Percentiles rank a stretch among this genome's conserved stretches.
Evolutionary conservation across 2,329 filamentous ascomycete genomes (phyloP).

Genomic region (Acrocalymma vagum): DNA sequence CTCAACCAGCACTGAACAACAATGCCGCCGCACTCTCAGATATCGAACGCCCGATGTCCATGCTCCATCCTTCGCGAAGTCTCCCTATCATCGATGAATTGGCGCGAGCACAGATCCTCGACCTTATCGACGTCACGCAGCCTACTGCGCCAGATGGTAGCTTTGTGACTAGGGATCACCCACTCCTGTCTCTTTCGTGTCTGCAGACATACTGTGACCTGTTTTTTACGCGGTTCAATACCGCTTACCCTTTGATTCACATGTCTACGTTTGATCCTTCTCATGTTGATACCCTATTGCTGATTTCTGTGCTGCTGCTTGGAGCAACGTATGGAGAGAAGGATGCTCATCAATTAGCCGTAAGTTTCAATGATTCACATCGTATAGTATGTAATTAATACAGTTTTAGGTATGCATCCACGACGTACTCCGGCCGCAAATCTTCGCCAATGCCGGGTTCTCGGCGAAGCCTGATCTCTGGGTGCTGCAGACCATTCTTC

Average conservation of each 20-base stretch:
- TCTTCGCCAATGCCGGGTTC: slow-evolving; percentile 67
- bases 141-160: slow-evolving; percentile 59
- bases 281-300: slow-evolving; percentile 60
- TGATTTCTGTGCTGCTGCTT: slow-evolving; percentile 65
- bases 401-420: slow-evolving; percentile 63
- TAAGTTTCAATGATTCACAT: slow-evolving; percentile 22
- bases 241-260: slow-evolving; percentile 67
- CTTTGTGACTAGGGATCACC: slow-evolving; percentile 58
- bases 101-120: slow-evolving; percentile 54
- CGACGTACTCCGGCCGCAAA: slow-evolving; percentile 65
- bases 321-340: slow-evolving; percentile 69
- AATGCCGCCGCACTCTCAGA: slow-evolving; percentile 9
- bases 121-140: slow-evolving; percentile 60
- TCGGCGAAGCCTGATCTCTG: slow-evolving; percentile 67
- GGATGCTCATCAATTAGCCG: slow-evolving; percentile 66
- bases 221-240: slow-evolving; percentile 69
- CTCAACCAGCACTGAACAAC: not conserved
- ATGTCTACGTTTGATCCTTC: slow-evolving; percentile 64
- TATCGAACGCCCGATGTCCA: slow-evolving; percentile 44
- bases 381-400: slow-evolving; percentile 1
- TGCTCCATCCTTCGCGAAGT: slow-evolving; percentile 40
- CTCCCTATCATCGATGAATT: slow-evolving; percentile 52
- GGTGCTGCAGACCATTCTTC: slow-evolving; percentile 68
- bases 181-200: slow-evolving; percentile 59
- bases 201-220: slow-evolving; percentile 66